These are phyloP conservation scores for Myriosclerotinia curreyana DNA, from an alignment of 2,329 filamentous ascomycete genomes.

Conservation along the genomic window DNA sequence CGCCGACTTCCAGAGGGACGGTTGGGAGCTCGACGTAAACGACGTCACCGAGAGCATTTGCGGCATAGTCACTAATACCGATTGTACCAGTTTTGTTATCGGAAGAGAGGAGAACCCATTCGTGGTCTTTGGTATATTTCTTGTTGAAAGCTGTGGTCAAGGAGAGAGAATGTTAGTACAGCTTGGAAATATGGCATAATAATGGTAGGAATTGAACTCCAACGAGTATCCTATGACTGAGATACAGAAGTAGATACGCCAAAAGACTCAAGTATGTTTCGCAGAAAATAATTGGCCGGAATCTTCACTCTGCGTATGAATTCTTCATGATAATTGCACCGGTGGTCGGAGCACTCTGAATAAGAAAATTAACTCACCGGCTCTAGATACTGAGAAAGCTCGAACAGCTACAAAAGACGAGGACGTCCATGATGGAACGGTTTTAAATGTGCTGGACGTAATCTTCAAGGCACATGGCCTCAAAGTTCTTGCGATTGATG, in stretches of 20 bases:
- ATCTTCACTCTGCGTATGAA: neutral
- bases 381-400: conserved; percentile 46
- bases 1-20: conserved; percentile 61
- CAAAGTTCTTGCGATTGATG: conserved; percentile 55
- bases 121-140: conserved; percentile 95
- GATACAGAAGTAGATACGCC: neutral
- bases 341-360: neutral
- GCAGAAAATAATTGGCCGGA: neutral
- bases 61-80: conserved; percentile 89
- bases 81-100: conserved; percentile 77
- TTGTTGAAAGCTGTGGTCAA: conserved; percentile 45
- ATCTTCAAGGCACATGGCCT: conserved; percentile 40
- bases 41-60: conserved; percentile 89
- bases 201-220: neutral
- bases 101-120: conserved; percentile 88
- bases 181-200: neutral
- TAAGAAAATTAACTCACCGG: conserved; percentile 41
- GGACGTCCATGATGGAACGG: conserved; percentile 30
- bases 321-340: neutral
- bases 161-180: conserved; percentile 10
- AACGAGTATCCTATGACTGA: neutral
- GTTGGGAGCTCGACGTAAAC: conserved; percentile 94
- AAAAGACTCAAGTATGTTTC: neutral
- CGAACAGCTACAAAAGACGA: conserved; percentile 42
- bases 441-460: conserved; percentile 26